Conservation (phyloP, 2,329 filamentous ascomycete genomes). For the Xylariaceae sp. region DNA sequence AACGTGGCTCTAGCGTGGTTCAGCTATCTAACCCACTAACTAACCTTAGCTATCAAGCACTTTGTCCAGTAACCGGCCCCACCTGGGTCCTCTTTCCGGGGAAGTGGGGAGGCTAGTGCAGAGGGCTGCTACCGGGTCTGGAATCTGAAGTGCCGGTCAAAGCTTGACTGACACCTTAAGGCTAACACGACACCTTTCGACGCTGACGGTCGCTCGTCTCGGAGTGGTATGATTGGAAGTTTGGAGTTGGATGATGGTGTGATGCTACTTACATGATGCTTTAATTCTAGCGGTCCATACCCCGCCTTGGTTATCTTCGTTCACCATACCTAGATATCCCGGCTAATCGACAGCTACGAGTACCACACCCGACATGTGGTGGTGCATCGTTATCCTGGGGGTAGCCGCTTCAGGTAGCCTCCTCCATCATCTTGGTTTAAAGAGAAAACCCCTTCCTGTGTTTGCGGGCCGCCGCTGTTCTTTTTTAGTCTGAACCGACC, state of each 20-base stretch:
- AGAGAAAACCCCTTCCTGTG: conserved; percentile 2
- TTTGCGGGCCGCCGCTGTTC: background rate
- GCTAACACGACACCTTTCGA: no score
- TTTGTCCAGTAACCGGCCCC: no score
- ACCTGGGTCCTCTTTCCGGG: conserved; percentile 6
- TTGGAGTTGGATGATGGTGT: background rate
- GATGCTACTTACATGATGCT: conserved; percentile 19
- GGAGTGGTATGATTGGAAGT: conserved; percentile 25
- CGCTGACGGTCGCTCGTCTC: conserved; percentile 1
- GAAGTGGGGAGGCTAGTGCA: conserved; percentile 15
- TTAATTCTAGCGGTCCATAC: conserved; percentile 27
- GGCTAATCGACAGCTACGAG: background rate
- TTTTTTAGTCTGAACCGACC: conserved; percentile 6
- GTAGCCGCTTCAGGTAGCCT: no score
- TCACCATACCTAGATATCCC: conserved; percentile 1
- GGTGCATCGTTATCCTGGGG: no score
- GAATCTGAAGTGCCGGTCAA: background rate
- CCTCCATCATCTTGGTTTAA: conserved; percentile 14
- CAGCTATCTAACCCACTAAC: no score
- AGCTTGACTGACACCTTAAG: no score
- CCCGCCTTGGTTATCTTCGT: conserved; percentile 27
- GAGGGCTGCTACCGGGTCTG: conserved; percentile 5
- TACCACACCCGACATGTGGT: background rate
- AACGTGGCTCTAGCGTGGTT: no score
- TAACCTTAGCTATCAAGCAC: no score